Evolutionary conservation across 2,329 filamentous ascomycete genomes (phyloP).

Genomic region (Phyllachora maydis): DNA sequence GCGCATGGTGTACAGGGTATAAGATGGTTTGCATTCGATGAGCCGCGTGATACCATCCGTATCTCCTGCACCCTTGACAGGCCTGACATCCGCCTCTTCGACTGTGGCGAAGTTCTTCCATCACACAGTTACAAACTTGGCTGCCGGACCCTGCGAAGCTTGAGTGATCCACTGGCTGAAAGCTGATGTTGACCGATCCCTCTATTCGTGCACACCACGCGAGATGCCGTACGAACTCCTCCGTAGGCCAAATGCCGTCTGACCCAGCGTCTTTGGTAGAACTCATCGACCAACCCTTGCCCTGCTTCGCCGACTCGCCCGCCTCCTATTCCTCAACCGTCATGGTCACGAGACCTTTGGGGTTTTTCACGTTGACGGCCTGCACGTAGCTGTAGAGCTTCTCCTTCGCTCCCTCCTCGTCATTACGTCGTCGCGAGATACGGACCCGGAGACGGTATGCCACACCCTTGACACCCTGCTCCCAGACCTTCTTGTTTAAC

Average conservation of each 20-base stretch:
- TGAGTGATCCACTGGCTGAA: too few relatives aligned
- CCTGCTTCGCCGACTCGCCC: constrained; percentile 9
- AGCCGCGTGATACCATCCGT: too few relatives aligned
- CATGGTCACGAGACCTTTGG: constrained; percentile 89
- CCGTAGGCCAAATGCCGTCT: constrained; percentile 21
- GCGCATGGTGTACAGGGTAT: too few relatives aligned
- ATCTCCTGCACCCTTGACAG: too few relatives aligned
- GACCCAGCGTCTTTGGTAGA: constrained; percentile 8
- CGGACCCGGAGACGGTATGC: constrained; percentile 93
- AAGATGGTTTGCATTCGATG: constrained; percentile 7
- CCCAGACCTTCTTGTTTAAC: constrained; percentile 99
- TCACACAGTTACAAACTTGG: too few relatives aligned
- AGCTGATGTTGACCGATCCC: constrained; percentile 13
- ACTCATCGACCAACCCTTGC: constrained; percentile 6
- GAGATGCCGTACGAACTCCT: constrained; percentile 22
- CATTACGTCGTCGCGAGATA: constrained; percentile 99
- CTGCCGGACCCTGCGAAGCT: too few relatives aligned
- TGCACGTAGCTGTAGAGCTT: constrained; percentile 99
- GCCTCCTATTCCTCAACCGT: constrained; percentile 50
- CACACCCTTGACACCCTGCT: constrained; percentile 96
- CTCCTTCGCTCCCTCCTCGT: constrained; percentile 98
- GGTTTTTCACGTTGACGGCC: constrained; percentile 98
- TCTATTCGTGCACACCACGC: constrained; percentile 21
- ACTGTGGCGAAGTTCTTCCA: too few relatives aligned
- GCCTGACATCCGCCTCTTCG: too few relatives aligned